Evolutionary conservation across 1,284 basidiomycete species (phyloP).

Genomic region (Naganishia sp.): DNA sequence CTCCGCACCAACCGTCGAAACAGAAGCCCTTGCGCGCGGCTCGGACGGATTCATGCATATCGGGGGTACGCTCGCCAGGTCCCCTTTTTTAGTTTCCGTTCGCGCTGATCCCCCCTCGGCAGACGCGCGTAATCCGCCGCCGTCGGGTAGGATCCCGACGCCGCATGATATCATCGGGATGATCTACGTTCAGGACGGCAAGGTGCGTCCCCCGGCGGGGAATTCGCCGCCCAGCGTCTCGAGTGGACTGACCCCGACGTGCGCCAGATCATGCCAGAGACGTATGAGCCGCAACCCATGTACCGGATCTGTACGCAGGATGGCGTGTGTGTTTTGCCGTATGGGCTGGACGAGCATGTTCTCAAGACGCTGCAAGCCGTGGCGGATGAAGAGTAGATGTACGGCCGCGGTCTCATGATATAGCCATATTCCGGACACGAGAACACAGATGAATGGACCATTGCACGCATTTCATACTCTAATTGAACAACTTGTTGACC

Average conservation of each 20-base stretch:
- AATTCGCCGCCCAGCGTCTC: neutral
- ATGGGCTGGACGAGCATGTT: conserved; percentile 47
- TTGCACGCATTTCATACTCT: conserved; percentile 26
- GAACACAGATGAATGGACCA: neutral
- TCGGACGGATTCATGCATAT: conserved; percentile 53
- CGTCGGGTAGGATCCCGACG: conserved; percentile 52
- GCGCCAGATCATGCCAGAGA: conserved; percentile 44
- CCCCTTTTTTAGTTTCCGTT: neutral
- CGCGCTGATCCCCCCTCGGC: conserved; percentile 35
- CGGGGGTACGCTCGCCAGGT: conserved; percentile 42
- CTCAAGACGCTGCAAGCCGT: conserved; percentile 43
- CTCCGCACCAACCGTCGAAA: conserved; percentile 39
- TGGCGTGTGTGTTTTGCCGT: conserved; percentile 46
- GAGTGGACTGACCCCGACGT: neutral
- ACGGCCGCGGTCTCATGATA: too few species aligned
- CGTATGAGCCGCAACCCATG: conserved; percentile 49
- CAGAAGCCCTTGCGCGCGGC: conserved; percentile 48
- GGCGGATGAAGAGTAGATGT: conserved; percentile 17
- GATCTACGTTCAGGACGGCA: conserved; percentile 50
- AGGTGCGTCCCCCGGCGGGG: conserved; percentile 41
- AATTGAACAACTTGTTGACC: conserved; percentile 80
- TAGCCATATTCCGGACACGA: neutral
- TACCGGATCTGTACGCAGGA: conserved; percentile 50
- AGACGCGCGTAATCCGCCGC: conserved; percentile 51
- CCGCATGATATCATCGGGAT: conserved; percentile 53